Base-by-base conservation (phyloP, 352 stramenopile species). In the Globisporangium nagaii region DNA sequence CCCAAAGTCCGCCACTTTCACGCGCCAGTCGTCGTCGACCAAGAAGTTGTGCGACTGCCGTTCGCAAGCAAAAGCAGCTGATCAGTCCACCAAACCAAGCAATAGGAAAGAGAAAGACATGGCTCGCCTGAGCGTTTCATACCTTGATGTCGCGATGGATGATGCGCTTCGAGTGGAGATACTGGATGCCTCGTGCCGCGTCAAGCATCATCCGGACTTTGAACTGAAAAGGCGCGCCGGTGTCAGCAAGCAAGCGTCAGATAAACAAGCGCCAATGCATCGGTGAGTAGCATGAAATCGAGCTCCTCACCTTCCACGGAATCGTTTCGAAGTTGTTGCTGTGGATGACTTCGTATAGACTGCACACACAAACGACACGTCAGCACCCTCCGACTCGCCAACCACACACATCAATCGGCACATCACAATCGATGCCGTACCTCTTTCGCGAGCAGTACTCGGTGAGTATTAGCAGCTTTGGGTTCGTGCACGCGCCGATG, bases 91-190 rank as follows among this genome's bases (percentile, higher is more conserved):
- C n/a, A n/a, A n/a, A n/a, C n/a, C n/a, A n/a, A n/a, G n/a, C n/a
- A n/a, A n/a, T n/a, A n/a, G n/a, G n/a, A n/a, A n/a, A n/a, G n/a
- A n/a, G n/a, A n/a, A n/a, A n/a, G n/a, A n/a, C n/a, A n/a, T n/a
- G n/a, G n/a, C n/a, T n/a, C n/a, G n/a, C n/a, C n/a, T n/a, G n/a
- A n/a, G n/a, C n/a, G n/a, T n/a, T n/a, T n/a, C 34, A 15, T 51
- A 94, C 86, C 75, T 96, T 96, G 60, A 96, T 93, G 41, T 96
- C 86, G 22, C 86, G 84, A 60, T 96, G 86, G 42, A 96, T 95
- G 48, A 95, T 92, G 30, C 81, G 72, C 46, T 74, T 86, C 2
- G 86, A 94, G 60, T 96, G 86, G 12, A 96, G 66, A 35, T 96
- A 96, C 60, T 90, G 82, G 28, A 96, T 94, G n/a, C 84, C 86